phyloP scores from a whole-genome alignment of 2,329 filamentous ascomycete species.

The Dryadomyces sulphureus region DNA sequence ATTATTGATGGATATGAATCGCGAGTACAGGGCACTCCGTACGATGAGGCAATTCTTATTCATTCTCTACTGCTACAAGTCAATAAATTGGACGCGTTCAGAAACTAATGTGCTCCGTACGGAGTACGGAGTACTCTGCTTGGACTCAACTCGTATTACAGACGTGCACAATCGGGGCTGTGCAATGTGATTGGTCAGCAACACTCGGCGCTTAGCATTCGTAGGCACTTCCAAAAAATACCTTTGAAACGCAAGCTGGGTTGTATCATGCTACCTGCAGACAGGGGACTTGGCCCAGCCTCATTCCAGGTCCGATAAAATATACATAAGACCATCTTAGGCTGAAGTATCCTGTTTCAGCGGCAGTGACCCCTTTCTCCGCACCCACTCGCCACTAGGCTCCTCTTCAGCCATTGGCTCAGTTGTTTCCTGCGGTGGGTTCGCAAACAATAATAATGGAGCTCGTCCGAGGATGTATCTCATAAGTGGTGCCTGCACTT shows the following conservation, averaged over 20 bases:
- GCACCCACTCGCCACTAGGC: neutral
- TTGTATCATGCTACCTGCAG: neutral
- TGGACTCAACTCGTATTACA: too few relatives aligned
- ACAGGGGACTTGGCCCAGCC: neutral
- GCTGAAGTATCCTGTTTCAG: neutral
- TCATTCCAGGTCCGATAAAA: neutral
- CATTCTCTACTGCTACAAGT: too few relatives aligned
- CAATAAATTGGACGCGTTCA: too few relatives aligned
- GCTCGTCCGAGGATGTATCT: neutral
- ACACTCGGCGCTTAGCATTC: neutral
- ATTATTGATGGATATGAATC: neutral
- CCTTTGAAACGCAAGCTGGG: neutral
- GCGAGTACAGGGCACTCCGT: too few relatives aligned
- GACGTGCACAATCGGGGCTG: neutral
- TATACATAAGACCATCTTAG: neutral
- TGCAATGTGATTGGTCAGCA: neutral
- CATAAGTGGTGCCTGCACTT: too few relatives aligned
- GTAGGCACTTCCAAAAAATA: neutral
- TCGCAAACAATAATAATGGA: neutral
- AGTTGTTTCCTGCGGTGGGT: neutral
- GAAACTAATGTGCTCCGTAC: too few relatives aligned
- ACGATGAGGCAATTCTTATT: too few relatives aligned
- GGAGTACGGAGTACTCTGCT: too few relatives aligned
- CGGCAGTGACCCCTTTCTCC: neutral
- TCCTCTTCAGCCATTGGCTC: neutral